These are phyloP conservation scores for Aspergillus quadrilineatus DNA, from an alignment of 2,329 filamentous ascomycete genomes.

Conservation along the genomic window DNA sequence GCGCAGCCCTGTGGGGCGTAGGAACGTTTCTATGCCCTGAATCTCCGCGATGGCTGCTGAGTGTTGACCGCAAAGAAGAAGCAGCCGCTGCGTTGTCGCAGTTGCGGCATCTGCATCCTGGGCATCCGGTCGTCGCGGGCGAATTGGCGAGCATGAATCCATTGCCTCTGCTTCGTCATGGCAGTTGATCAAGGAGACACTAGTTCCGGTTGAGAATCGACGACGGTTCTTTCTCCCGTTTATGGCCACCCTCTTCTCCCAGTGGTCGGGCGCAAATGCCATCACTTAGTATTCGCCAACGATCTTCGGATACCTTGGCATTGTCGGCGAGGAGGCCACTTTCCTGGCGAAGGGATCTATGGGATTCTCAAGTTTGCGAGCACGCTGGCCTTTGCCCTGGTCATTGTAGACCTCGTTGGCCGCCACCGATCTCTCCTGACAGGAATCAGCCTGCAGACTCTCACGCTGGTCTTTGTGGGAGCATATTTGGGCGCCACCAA, in stretches of 20 bases:
- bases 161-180: constrained; percentile 29
- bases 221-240: constrained; percentile 42
- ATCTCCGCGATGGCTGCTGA: constrained; percentile 24
- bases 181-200: constrained; percentile 26
- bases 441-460: no score
- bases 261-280: constrained; percentile 48
- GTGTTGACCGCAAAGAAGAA: constrained; percentile 15
- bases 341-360: constrained; percentile 39
- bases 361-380: constrained; percentile 46
- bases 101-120: constrained; percentile 36
- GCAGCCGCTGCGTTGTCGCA: constrained; percentile 24
- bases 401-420: constrained; percentile 38
- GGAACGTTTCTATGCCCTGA: constrained; percentile 21
- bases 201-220: constrained; percentile 39
- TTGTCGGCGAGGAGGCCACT: constrained; percentile 18
- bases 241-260: constrained; percentile 41
- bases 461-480: constrained; percentile 15
- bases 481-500: constrained; percentile 39
- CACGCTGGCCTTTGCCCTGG: constrained; percentile 44
- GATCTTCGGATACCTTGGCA: constrained; percentile 42
- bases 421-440: no score
- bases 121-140: constrained; percentile 35
- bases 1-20: constrained; percentile 17
- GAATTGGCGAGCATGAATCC: constrained; percentile 33
- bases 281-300: constrained; percentile 48